These are phyloP conservation scores for Linnemannia zychae DNA, from an alignment of 192 early-diverging fungal species.

Conservation along the genomic window DNA sequence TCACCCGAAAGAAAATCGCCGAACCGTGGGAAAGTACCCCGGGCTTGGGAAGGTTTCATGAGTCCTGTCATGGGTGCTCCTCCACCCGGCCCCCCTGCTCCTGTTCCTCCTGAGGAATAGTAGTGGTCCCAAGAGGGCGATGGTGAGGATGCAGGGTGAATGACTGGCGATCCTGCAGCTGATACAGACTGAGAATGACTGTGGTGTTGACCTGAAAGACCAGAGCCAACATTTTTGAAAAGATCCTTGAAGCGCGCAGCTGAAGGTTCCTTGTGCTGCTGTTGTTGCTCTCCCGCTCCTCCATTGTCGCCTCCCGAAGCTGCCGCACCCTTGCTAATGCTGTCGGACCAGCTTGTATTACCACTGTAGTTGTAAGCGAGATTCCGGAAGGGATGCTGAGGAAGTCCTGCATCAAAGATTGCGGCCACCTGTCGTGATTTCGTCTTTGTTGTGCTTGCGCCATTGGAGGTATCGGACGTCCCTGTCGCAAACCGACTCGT, in stretches of 20 bases:
- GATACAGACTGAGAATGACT: conserved; percentile 5
- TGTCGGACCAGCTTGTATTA: background rate
- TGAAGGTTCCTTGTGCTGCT: conserved; percentile 34
- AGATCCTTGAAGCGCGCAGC: conserved; percentile 31
- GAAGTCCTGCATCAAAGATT: conserved; percentile 9
- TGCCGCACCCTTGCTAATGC: background rate
- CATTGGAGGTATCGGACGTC: background rate
- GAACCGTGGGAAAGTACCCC: conserved; percentile 13
- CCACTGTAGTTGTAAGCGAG: background rate
- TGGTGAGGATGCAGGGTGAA: background rate
- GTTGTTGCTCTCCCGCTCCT: conserved; percentile 3
- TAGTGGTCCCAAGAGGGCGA: background rate
- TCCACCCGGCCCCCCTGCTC: background rate
- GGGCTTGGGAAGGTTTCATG: conserved; percentile 17
- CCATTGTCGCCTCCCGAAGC: conserved; percentile 23
- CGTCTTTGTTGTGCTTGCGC: background rate
- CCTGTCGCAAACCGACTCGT: background rate
- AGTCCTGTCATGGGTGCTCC: background rate
- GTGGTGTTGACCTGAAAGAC: conserved; percentile 18
- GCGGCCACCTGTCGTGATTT: background rate
- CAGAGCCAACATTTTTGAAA: conserved; percentile 36
- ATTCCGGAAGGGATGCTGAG: conserved; percentile 32
- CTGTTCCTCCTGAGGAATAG: background rate
- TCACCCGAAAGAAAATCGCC: conserved; percentile 49
- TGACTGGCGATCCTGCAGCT: background rate